phyloP scores from a whole-genome alignment of 1,139 yeast genomes.

The Nakaseomyces glabratus region DNA sequence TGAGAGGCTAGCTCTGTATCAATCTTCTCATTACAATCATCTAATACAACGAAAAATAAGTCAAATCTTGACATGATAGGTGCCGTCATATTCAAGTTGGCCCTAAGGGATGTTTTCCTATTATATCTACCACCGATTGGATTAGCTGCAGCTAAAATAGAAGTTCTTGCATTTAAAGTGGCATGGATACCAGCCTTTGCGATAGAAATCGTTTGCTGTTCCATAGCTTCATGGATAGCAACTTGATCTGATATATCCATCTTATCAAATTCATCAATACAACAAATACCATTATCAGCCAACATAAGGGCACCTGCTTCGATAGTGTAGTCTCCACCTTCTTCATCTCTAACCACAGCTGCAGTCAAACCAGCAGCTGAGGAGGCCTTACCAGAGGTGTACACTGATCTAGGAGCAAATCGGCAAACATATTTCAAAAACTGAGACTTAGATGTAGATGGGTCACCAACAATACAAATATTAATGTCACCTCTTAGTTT shows the following conservation, averaged over 20 bases:
- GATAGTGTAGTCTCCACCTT: slow-evolving; percentile 92
- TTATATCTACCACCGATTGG: slow-evolving; percentile 95
- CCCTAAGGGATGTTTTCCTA: slow-evolving; percentile 71
- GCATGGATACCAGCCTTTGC: slow-evolving; percentile 99
- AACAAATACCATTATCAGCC: slow-evolving; percentile 98
- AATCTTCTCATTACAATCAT: slow-evolving; percentile 85
- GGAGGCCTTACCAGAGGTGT: slow-evolving; percentile 97
- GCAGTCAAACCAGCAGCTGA: slow-evolving; percentile 99
- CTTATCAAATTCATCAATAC: slow-evolving; percentile 96
- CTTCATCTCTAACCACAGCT: slow-evolving; percentile 95
- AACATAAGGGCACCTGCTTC: slow-evolving; percentile 99
- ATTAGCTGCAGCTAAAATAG: slow-evolving; percentile 94
- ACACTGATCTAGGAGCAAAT: slow-evolving; percentile 88
- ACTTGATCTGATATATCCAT: slow-evolving; percentile 96
- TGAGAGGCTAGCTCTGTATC: slow-evolving; percentile 89
- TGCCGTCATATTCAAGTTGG: slow-evolving; percentile 95
- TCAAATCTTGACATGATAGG: slow-evolving; percentile 99
- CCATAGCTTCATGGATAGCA: slow-evolving; percentile 99
- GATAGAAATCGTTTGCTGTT: slow-evolving; percentile 95
- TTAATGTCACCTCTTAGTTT: slow-evolving; percentile 95
- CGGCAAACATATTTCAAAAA: slow-evolving; percentile 88
- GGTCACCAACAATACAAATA: slow-evolving; percentile 96
- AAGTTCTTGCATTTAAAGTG: slow-evolving; percentile 89
- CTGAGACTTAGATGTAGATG: slow-evolving; percentile 95
- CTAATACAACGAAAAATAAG: slow-evolving; percentile 85